A percentile compares a stretch with the other conserved stretches of the same genome.
Evolutionary conservation across 768 basidiomycete species (phyloP).

Genomic region (Inosperma sp.): DNA sequence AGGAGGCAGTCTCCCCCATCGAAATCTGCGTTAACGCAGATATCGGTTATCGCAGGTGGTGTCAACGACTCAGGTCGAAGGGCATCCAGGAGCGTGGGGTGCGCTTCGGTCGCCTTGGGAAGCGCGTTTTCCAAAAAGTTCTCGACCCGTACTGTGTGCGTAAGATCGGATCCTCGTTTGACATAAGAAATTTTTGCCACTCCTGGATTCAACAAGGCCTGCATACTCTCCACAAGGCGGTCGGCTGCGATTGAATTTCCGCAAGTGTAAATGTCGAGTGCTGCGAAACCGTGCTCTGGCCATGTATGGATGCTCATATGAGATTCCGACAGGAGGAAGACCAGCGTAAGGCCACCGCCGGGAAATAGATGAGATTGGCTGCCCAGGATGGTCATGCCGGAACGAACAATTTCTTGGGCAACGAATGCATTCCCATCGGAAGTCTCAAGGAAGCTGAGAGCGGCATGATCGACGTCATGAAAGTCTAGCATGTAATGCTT

Average conservation of each 20-base stretch:
- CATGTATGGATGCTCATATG: constrained; percentile 1
- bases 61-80: not conserved
- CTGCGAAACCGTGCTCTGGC: not conserved
- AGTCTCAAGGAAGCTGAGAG: not conserved
- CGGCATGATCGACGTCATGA: not conserved
- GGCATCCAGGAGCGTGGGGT: not conserved
- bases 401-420: not conserved
- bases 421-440: not conserved
- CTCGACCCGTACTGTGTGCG: not conserved
- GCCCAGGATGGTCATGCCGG: not conserved
- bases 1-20: not conserved
- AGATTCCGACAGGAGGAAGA: not conserved
- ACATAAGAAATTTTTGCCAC: not conserved
- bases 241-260: not conserved
- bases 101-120: too few relatives aligned
- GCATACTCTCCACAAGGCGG: not conserved
- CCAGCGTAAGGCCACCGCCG: not conserved
- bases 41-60: not conserved
- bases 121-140: too few relatives aligned
- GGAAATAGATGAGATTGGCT: not conserved
- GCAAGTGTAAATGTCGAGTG: not conserved
- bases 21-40: not conserved
- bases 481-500: constrained; percentile 1
- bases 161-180: not conserved
- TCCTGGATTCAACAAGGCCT: not conserved